Evolutionary conservation across 1,284 basidiomycete genomes (phyloP).

Genomic region (Apiotrichum sp.): DNA sequence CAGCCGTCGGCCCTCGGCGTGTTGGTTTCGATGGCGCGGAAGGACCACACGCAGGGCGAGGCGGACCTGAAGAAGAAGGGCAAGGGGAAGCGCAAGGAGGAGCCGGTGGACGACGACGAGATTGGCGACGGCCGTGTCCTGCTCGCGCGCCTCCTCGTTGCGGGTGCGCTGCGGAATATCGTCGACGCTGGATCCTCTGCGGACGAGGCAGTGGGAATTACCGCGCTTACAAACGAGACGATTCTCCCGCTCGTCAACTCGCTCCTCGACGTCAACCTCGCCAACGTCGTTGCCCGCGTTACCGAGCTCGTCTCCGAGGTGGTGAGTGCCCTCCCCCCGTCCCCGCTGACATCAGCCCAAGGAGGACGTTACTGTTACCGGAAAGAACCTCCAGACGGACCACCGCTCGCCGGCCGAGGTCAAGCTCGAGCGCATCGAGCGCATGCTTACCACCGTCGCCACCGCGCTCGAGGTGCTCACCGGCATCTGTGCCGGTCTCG

Average conservation of each 20-base stretch:
- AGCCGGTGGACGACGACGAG: constrained; percentile 26
- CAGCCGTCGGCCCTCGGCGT: constrained; percentile 62
- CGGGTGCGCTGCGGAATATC: constrained; percentile 73
- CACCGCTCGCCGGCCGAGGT: constrained; percentile 63
- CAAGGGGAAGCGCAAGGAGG: constrained; percentile 9
- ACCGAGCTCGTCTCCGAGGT: constrained; percentile 55
- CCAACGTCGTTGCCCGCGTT: constrained; percentile 54
- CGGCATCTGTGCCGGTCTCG: constrained; percentile 75
- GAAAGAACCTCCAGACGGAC: constrained; percentile 49
- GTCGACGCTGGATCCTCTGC: constrained; percentile 58
- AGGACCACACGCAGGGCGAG: constrained; percentile 32
- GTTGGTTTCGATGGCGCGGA: constrained; percentile 62
- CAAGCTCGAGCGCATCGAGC: constrained; percentile 69
- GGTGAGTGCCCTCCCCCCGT: constrained; percentile 35
- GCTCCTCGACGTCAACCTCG: constrained; percentile 60
- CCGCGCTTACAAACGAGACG: constrained; percentile 53
- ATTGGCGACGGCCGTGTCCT: constrained; percentile 41
- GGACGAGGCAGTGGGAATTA: constrained; percentile 55
- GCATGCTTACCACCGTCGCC: constrained; percentile 63
- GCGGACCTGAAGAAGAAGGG: constrained; percentile 44
- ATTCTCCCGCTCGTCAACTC: constrained; percentile 67
- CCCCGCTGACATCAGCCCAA: constrained; percentile 21
- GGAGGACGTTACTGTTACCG: constrained; percentile 20
- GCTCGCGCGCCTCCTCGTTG: constrained; percentile 61
- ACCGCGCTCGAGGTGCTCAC: constrained; percentile 79